Conservation (phyloP, 371 early-diverging fungal genomes). For the Saksenaea vasiformis region DNA sequence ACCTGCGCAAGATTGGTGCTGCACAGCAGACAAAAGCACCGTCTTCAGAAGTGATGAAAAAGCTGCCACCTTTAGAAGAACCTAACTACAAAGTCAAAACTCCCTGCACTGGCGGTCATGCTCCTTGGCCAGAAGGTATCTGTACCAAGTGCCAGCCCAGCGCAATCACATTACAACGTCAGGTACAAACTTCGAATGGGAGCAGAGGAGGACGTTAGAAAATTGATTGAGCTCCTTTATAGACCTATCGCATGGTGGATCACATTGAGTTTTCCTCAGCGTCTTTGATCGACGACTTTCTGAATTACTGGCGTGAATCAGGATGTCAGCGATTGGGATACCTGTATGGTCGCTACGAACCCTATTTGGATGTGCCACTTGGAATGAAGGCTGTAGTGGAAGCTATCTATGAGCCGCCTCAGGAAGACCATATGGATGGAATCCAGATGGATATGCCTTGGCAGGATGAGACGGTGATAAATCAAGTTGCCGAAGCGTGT, state of each 20-base stretch:
- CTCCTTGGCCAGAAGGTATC: constrained; percentile 92
- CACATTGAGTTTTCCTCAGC: constrained; percentile 97
- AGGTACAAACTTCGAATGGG: constrained; percentile 49
- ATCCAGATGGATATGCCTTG: constrained; percentile 66
- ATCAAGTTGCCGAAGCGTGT: constrained; percentile 72
- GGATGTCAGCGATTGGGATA: constrained; percentile 93
- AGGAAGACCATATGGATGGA: constrained; percentile 84
- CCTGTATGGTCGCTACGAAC: constrained; percentile 94
- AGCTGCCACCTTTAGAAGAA: constrained; percentile 85
- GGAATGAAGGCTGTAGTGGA: constrained; percentile 98
- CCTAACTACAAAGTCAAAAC: constrained; percentile 75
- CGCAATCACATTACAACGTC: constrained; percentile 87
- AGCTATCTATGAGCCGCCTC: constrained; percentile 95
- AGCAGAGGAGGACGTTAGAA: neutral
- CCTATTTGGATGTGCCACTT: constrained; percentile 90
- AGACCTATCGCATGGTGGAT: constrained; percentile 97
- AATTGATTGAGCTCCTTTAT: constrained; percentile 27
- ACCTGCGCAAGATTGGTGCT: constrained; percentile 76
- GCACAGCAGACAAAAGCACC: constrained; percentile 63
- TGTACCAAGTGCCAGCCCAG: constrained; percentile 98
- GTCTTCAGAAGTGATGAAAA: constrained; percentile 39
- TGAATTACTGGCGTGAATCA: constrained; percentile 87
- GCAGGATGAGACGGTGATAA: constrained; percentile 60
- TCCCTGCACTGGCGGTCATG: constrained; percentile 84
- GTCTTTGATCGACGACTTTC: constrained; percentile 84